These are phyloP conservation scores for Cladochytrium replicatum DNA, from an alignment of 192 early-diverging fungal genomes.

Conservation along the genomic window DNA sequence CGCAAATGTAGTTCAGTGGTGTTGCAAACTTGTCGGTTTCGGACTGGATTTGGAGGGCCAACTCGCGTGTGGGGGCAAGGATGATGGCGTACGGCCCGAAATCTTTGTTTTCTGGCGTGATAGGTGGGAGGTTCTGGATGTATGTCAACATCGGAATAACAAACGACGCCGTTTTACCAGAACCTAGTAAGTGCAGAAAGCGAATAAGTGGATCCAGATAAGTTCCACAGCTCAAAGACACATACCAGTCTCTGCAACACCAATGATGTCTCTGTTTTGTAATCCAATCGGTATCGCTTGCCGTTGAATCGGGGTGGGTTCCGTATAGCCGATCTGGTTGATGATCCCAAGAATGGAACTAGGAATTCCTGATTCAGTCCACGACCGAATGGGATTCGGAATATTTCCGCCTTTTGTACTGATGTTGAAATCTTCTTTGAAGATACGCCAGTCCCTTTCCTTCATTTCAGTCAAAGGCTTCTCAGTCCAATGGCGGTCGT, in stretches of 20 bases:
- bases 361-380: conserved; percentile 75
- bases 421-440: conserved; percentile 97
- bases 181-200: conserved; percentile 35
- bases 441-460: conserved; percentile 98
- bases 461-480: conserved; percentile 85
- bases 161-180: conserved; percentile 94
- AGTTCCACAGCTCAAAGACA: conserved; percentile 1
- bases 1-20: conserved; percentile 75
- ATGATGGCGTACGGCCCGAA: conserved; percentile 90
- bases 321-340: conserved; percentile 74
- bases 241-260: conserved; percentile 55
- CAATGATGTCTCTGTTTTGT: conserved; percentile 61
- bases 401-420: conserved; percentile 87
- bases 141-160: conserved; percentile 91
- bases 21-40: conserved; percentile 86
- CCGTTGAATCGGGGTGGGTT: conserved; percentile 94
- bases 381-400: conserved; percentile 79
- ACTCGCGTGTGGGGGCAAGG: conserved; percentile 92
- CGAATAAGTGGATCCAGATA: conserved; percentile 2
- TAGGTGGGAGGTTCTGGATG: conserved; percentile 68
- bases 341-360: conserved; percentile 63
- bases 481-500: conserved; percentile 92
- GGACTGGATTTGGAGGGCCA: conserved; percentile 93
- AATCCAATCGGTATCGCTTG: conserved; percentile 95
- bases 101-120: conserved; percentile 66